Evolutionary conservation across 1,139 yeast species (phyloP).

Genomic region (Taphrina pruni): DNA sequence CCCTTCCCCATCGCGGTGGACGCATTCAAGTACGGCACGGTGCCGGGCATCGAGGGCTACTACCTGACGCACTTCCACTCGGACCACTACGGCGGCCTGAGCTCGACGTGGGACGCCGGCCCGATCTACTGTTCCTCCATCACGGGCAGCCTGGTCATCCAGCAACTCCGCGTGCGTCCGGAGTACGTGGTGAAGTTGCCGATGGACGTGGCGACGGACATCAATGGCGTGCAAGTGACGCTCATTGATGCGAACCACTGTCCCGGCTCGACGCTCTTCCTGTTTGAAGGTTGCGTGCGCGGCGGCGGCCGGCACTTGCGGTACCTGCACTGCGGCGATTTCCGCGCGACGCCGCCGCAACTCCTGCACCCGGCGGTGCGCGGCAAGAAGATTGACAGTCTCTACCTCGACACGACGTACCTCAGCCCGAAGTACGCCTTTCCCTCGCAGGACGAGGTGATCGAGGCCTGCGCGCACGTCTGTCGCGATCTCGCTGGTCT

Average conservation of each 20-base stretch:
- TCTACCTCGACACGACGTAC: slow-evolving; percentile 89
- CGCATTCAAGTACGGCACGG: slow-evolving; percentile 54
- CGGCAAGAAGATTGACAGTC: slow-evolving; percentile 58
- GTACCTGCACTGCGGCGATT: slow-evolving; percentile 86
- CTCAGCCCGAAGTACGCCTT: slow-evolving; percentile 73
- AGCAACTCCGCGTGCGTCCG: slow-evolving; percentile 63
- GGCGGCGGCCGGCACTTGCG: slow-evolving; percentile 50
- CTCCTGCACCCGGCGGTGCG: slow-evolving; percentile 45
- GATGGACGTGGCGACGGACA: slow-evolving; percentile 53
- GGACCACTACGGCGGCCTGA: slow-evolving; percentile 89
- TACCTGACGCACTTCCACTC: slow-evolving; percentile 79
- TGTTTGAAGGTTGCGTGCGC: slow-evolving; percentile 63
- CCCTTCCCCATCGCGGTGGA: slow-evolving; percentile 51
- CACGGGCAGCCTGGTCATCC: slow-evolving; percentile 64
- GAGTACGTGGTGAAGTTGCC: slow-evolving; percentile 60
- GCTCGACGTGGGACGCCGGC: slow-evolving; percentile 75
- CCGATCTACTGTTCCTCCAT: slow-evolving; percentile 72
- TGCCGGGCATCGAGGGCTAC: slow-evolving; percentile 51
- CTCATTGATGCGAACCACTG: slow-evolving; percentile 90
- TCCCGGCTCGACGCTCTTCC: slow-evolving; percentile 87
- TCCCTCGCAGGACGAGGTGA: slow-evolving; percentile 75
- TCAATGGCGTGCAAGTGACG: slow-evolving; percentile 63
- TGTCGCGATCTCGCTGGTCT: slow-evolving; percentile 50
- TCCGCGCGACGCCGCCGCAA: slow-evolving; percentile 63
- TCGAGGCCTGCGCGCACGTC: slow-evolving; percentile 64